These are phyloP conservation scores for Scheffersomyces spartinae DNA, from an alignment of 805 yeast species.

Conservation along the genomic window DNA sequence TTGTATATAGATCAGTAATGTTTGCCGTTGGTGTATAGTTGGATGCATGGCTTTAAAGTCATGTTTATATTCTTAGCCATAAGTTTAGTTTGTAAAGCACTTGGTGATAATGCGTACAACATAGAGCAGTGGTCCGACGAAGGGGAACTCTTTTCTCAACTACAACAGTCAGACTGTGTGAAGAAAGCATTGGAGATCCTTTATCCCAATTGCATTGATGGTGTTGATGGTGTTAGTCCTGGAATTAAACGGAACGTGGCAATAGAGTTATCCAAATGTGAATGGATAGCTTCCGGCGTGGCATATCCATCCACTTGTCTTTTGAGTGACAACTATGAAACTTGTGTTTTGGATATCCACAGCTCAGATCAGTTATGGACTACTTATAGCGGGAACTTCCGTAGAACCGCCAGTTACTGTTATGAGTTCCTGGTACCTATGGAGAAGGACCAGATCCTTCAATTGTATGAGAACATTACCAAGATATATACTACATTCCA, in stretches of 20 bases:
- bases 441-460: slow-evolving; percentile 23
- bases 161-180: no score
- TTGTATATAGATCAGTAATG: no score
- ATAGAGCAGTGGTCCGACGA: no score
- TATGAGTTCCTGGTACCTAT: slow-evolving; percentile 24
- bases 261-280: slow-evolving; percentile 25
- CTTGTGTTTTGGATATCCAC: slow-evolving; percentile 18
- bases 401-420: slow-evolving; percentile 23
- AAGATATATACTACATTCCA: no score
- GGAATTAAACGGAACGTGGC: slow-evolving; percentile 19
- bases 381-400: slow-evolving; percentile 28
- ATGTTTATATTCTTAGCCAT: no score
- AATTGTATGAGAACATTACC: slow-evolving; percentile 23
- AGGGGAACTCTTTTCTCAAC: no score
- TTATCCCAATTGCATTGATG: slow-evolving; percentile 16
- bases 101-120: no score
- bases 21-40: no score
- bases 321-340: slow-evolving; percentile 5
- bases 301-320: slow-evolving; percentile 16
- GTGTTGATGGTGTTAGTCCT: slow-evolving; percentile 18
- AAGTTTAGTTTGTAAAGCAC: no score
- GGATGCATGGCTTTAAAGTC: no score
- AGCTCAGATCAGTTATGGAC: slow-evolving; percentile 29
- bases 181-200: slow-evolving; percentile 14
- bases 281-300: slow-evolving; percentile 21